phyloP scores from a whole-genome alignment of 805 yeast species.

The Myxozyma neotropica region DNA sequence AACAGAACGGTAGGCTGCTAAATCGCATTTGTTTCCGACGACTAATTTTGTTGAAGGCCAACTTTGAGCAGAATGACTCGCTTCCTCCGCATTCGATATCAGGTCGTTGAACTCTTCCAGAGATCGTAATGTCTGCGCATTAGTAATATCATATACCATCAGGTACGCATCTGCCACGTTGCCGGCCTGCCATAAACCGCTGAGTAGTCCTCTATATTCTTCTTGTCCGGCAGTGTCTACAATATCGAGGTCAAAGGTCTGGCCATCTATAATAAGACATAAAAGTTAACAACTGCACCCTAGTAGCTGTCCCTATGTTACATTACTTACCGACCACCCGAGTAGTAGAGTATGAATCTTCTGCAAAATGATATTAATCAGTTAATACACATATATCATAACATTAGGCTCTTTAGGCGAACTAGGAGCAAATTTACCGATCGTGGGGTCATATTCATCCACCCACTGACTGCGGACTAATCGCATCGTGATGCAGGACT shows the following conservation, averaged over 20 bases:
- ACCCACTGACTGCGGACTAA: slow-evolving; percentile 42
- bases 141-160: slow-evolving; percentile 43
- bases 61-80: slow-evolving; percentile 52
- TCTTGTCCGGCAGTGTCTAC: slow-evolving; percentile 82
- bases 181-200: slow-evolving; percentile 39
- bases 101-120: slow-evolving; percentile 42
- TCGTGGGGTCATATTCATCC: slow-evolving; percentile 45
- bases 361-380: slow-evolving; percentile 18
- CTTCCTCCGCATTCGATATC: slow-evolving; percentile 67
- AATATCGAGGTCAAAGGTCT: slow-evolving; percentile 56
- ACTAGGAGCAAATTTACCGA: slow-evolving; percentile 30
- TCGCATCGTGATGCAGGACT: slow-evolving; percentile 40
- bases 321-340: slow-evolving; percentile 39
- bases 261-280: slow-evolving; percentile 43
- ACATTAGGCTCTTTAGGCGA: background rate
- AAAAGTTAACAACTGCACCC: background rate
- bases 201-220: slow-evolving; percentile 64
- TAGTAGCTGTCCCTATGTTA: background rate
- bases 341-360: slow-evolving; percentile 41
- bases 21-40: slow-evolving; percentile 70
- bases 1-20: slow-evolving; percentile 60
- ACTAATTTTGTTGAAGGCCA: slow-evolving; percentile 63
- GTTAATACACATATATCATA: background rate
- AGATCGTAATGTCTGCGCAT: slow-evolving; percentile 38
- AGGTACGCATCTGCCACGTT: slow-evolving; percentile 41